These are phyloP conservation scores for Candida nanaspora DNA, from an alignment of 805 yeast species.

Conservation along the genomic window DNA sequence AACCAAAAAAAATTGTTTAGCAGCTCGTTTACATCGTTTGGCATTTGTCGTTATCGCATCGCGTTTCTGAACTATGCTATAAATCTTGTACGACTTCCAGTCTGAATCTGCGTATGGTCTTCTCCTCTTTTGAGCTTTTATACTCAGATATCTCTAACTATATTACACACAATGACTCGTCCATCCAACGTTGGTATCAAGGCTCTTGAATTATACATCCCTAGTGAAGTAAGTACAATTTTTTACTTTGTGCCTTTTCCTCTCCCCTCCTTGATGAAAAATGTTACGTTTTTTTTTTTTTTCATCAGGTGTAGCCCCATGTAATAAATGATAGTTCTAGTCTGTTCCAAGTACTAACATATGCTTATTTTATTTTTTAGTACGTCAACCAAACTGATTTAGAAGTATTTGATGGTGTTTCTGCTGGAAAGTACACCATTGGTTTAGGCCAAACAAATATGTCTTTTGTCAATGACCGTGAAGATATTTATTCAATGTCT, in stretches of 20 bases:
- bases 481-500: conserved; percentile 92
- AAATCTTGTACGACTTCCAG: background rate
- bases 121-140: background rate
- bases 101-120: background rate
- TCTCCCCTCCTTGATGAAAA: background rate
- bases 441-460: conserved; percentile 98
- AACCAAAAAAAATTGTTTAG: no score
- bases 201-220: conserved; percentile 90
- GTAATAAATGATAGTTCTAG: no score
- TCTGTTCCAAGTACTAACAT: no score
- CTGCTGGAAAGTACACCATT: conserved; percentile 94
- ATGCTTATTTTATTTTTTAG: conserved; percentile 18
- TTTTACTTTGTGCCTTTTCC: background rate
- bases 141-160: no score
- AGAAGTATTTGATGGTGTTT: conserved; percentile 77
- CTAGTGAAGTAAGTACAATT: conserved; percentile 47
- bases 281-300: background rate
- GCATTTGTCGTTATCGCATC: background rate
- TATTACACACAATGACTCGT: conserved; percentile 27
- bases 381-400: conserved; percentile 83
- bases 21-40: background rate
- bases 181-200: conserved; percentile 93
- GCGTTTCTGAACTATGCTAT: background rate
- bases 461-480: conserved; percentile 96
- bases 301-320: no score